phyloP scores from a whole-genome alignment of 192 early-diverging fungal genomes.

The Spinellus fusiger region DNA sequence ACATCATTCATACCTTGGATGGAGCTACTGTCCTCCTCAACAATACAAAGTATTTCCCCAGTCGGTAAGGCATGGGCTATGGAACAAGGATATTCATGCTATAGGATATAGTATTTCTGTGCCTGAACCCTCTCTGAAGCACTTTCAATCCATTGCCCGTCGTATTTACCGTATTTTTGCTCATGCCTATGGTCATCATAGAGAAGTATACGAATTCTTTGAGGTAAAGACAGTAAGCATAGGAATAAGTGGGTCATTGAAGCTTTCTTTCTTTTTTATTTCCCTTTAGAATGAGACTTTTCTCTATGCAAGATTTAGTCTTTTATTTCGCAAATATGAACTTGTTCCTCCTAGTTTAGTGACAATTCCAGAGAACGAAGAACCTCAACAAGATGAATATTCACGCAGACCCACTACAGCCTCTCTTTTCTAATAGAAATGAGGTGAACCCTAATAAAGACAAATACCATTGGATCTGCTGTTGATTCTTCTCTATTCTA shows the following conservation, averaged over 20 bases:
- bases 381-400: constrained; percentile 11
- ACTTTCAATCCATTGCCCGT: constrained; percentile 83
- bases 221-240: constrained; percentile 45
- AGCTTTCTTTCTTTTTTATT: not conserved
- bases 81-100: no score
- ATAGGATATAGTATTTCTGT: constrained; percentile 43
- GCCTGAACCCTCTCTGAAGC: constrained; percentile 70
- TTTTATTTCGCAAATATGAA: constrained; percentile 54
- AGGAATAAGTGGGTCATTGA: not conserved
- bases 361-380: constrained; percentile 50
- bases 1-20: constrained; percentile 90
- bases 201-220: constrained; percentile 80
- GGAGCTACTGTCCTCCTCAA: constrained; percentile 77
- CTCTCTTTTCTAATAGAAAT: not conserved
- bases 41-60: constrained; percentile 70
- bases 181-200: constrained; percentile 91
- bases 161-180: constrained; percentile 96
- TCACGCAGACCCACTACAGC: not conserved
- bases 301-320: constrained; percentile 69
- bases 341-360: constrained; percentile 64
- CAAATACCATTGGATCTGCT: not conserved
- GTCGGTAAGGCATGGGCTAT: constrained; percentile 61
- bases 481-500: no score
- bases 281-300: constrained; percentile 55
- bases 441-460: not conserved